Base-by-base conservation (phyloP, 106 monocot genomes). In the Posidonia australis region DNA sequence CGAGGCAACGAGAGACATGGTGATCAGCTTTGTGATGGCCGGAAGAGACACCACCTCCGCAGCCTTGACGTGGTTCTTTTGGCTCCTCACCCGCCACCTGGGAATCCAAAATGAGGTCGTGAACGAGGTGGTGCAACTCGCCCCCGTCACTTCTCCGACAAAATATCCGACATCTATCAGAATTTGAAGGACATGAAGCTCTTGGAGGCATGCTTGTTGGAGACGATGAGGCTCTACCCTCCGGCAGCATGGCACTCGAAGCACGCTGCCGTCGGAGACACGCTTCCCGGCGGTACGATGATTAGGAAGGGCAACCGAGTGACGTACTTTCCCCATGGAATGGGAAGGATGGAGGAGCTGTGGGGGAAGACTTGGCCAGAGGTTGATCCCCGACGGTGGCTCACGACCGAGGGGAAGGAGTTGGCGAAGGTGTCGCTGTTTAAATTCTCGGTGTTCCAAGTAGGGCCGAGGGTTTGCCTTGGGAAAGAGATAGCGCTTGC, bases 1-100 rank as follows among this genome's bases (percentile, higher is more conserved):
- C 3, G 77, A 77, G 71, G 65, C 31, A 36, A 71, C 83, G 18
- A 28, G 79, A 1, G 90, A 91, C 72, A 78, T 86, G 75, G 81
- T 79, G 27, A 77, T 85, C n/a, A 86, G 82, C 77, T 86, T 91
- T 71, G 26, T 86, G 20, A 73, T 86, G 79, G 90, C 90, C 12
- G 83, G 81, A 3, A 44, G 81, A 32, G 91, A 92, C 78, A 92
- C 84, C 16, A 79, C 81, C 3, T 78, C 83, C 27, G 64, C 86
- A 9, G 81, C 91, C 24, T 77, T 86, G 0, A 81, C 83, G 0
- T 81, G 91, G 84, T 82, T 92, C 78, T 86, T 92, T 70, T 84
- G 69, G 75, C 72, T 81, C 11, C 19, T 84, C 21, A 61, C 77
- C 19, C 22, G 54, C 26, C 69, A 76, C 70, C 77, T 73, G 11